phyloP scores from a whole-genome alignment of 495 filamentous ascomycete genomes.

The Thozetella sp. region DNA sequence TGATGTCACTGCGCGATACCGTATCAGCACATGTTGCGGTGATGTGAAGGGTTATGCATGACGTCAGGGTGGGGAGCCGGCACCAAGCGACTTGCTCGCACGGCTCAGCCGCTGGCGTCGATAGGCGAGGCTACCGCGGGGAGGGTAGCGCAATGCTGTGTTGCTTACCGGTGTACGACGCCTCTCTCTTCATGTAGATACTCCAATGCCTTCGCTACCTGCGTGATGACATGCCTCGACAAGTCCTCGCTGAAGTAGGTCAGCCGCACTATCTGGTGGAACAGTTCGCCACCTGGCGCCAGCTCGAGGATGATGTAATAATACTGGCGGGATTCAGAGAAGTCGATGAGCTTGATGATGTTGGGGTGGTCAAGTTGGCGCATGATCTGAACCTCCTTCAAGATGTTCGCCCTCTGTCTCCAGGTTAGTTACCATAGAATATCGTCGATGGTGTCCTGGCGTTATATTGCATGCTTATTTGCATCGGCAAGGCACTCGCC shows the following conservation, averaged over 20 bases:
- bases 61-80: conserved; percentile 7
- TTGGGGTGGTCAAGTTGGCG: conserved; percentile 93
- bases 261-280: conserved; percentile 97
- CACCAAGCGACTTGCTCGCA: too few species aligned
- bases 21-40: conserved; percentile 7
- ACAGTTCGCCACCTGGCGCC: conserved; percentile 92
- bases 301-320: conserved; percentile 98
- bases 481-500: too few species aligned
- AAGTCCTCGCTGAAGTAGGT: conserved; percentile 98
- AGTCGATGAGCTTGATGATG: conserved; percentile 89
- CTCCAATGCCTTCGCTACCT: conserved; percentile 90
- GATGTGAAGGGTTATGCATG: conserved; percentile 5
- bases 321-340: conserved; percentile 90
- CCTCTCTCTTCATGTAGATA: conserved; percentile 95
- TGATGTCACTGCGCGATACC: conserved; percentile 76
- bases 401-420: conserved; percentile 84
- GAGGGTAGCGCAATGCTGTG: neutral
- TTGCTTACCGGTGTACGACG: conserved; percentile 89
- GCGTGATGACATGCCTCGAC: conserved; percentile 88
- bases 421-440: conserved; percentile 18
- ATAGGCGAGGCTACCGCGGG: neutral
- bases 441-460: too few species aligned
- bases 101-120: too few species aligned
- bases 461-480: too few species aligned
- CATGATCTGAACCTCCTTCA: conserved; percentile 99